A percentile compares a stretch with the other conserved stretches of the same genome.
Conservation (phyloP, 331 rosid species). For the Quercus tomentella region DNA sequence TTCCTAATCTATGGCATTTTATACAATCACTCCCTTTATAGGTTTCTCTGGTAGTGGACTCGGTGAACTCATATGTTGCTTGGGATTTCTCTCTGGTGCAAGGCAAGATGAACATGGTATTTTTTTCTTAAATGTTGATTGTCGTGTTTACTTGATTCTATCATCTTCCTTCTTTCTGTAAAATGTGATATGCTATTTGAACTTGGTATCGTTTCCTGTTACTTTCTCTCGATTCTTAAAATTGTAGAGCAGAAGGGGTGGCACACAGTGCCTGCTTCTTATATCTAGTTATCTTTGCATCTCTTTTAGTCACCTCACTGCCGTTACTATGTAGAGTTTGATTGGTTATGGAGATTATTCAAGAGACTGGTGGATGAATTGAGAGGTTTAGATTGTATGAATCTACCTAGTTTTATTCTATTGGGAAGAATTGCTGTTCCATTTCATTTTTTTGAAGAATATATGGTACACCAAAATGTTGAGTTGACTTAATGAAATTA, state of each 20-base stretch:
- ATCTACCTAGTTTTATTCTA: background rate
- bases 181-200: background rate
- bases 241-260: background rate
- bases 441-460: background rate
- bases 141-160: background rate
- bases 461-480: background rate
- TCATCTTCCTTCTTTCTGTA: background rate
- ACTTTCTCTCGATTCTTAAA: background rate
- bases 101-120: conserved; percentile 88
- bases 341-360: background rate
- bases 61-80: conserved; percentile 81
- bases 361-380: too few species aligned
- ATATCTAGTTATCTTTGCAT: background rate
- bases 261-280: too few species aligned
- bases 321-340: background rate
- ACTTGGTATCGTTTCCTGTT: background rate
- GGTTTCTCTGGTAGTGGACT: conserved; percentile 79
- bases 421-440: background rate
- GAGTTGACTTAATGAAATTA: background rate
- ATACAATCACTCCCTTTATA: conserved; percentile 20
- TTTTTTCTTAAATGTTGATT: conserved; percentile 17
- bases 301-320: background rate
- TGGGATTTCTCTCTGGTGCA: conserved; percentile 94
- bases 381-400: too few species aligned
- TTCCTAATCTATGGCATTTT: conserved; percentile 7